These are phyloP conservation scores for Takakia lepidozioides DNA, from an alignment of 225 moss, liverwort and hornwort genomes.

Conservation along the genomic window DNA sequence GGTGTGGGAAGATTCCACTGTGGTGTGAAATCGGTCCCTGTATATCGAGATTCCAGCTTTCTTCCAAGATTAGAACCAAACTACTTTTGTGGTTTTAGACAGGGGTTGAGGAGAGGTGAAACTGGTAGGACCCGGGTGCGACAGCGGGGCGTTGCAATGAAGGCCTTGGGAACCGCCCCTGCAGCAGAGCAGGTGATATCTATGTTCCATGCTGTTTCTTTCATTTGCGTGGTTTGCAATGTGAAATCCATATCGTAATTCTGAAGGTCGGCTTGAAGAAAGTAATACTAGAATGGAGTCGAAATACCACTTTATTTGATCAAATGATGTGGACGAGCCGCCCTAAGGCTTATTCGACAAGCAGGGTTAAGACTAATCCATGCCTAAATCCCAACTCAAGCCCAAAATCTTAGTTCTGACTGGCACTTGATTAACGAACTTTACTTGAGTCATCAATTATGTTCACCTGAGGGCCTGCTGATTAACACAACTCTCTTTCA, in stretches of 20 bases:
- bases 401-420: no score
- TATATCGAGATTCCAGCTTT: no score
- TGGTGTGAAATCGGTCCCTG: no score
- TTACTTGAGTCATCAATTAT: not conserved
- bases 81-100: no score
- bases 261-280: not conserved
- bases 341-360: not conserved
- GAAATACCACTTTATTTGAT: no score
- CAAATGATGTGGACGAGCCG: constrained; percentile 5
- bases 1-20: no score
- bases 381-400: no score
- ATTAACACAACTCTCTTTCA: not conserved
- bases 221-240: not conserved
- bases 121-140: no score
- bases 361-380: no score
- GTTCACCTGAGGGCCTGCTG: not conserved
- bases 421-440: not conserved
- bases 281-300: constrained; percentile 11
- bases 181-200: not conserved
- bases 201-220: not conserved
- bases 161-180: not conserved
- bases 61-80: no score
- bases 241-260: not conserved
- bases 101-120: no score
- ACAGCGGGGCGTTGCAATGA: constrained; percentile 3